These are phyloP conservation scores for Coniochaeta ligniaria DNA, from an alignment of 2,329 filamentous ascomycete species.

Conservation along the genomic window DNA sequence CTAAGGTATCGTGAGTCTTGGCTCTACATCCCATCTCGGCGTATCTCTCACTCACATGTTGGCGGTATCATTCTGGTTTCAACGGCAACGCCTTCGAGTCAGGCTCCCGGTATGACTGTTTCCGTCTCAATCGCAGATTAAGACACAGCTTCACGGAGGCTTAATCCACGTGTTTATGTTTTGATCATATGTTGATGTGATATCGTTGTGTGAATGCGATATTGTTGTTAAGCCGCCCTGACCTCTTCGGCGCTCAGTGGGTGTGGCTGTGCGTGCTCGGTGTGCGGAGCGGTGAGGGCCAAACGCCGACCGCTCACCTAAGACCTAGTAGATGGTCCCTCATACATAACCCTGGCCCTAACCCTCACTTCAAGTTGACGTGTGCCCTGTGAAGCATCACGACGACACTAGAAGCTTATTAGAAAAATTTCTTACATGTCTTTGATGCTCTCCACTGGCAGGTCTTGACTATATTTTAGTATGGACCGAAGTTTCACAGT, in stretches of 20 bases:
- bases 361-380: too few relatives aligned
- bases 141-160: not conserved
- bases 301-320: not conserved
- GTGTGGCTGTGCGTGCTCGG: not conserved
- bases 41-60: not conserved
- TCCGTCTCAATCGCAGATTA: not conserved
- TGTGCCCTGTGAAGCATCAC: too few relatives aligned
- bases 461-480: too few relatives aligned
- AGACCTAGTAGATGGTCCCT: too few relatives aligned
- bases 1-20: conserved; percentile 35
- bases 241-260: not conserved
- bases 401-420: too few relatives aligned
- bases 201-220: not conserved
- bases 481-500: too few relatives aligned
- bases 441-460: too few relatives aligned
- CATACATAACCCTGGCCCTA: too few relatives aligned
- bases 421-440: too few relatives aligned
- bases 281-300: not conserved
- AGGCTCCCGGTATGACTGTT: not conserved
- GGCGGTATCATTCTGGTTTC: not conserved
- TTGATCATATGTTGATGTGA: not conserved
- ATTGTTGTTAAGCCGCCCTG: not conserved
- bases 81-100: not conserved
- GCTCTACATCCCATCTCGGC: not conserved
- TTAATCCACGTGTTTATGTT: too few relatives aligned